Conservation (phyloP, 116 monocot species). For the Posidonia oceanica region DNA sequence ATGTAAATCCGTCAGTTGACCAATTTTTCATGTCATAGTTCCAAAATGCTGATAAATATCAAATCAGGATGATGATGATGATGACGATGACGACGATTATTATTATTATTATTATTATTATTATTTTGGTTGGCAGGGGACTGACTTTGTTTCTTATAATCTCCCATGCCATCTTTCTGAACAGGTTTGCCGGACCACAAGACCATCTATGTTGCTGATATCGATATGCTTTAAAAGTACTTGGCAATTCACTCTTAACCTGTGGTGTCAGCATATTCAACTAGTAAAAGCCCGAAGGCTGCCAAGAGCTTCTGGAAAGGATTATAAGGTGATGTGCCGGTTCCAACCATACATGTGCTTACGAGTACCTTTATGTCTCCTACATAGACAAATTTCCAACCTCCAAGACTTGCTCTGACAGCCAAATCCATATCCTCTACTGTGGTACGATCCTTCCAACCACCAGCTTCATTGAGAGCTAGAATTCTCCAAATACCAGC, state of each 20-base stretch:
- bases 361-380: constrained; percentile 12
- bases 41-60: neutral
- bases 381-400: constrained; percentile 69
- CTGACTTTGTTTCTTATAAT: constrained; percentile 30
- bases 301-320: neutral
- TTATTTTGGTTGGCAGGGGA: no score
- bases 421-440: constrained; percentile 90
- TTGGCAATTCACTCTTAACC: constrained; percentile 73
- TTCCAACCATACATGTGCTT: no score
- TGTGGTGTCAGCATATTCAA: neutral
- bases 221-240: constrained; percentile 62
- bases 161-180: constrained; percentile 47
- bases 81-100: no score
- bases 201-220: constrained; percentile 73
- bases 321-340: neutral
- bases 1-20: neutral
- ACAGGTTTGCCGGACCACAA: constrained; percentile 59
- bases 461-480: constrained; percentile 49
- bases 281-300: neutral
- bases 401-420: constrained; percentile 45
- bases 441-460: constrained; percentile 75
- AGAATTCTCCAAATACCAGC: constrained; percentile 60
- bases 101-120: no score
- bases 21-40: neutral
- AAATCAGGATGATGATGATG: neutral